Evolutionary conservation across 2,329 filamentous ascomycete genomes (phyloP), one percentile per base, ranked within the genome.

Genomic region (Chaetomiaceae sp.): DNA sequence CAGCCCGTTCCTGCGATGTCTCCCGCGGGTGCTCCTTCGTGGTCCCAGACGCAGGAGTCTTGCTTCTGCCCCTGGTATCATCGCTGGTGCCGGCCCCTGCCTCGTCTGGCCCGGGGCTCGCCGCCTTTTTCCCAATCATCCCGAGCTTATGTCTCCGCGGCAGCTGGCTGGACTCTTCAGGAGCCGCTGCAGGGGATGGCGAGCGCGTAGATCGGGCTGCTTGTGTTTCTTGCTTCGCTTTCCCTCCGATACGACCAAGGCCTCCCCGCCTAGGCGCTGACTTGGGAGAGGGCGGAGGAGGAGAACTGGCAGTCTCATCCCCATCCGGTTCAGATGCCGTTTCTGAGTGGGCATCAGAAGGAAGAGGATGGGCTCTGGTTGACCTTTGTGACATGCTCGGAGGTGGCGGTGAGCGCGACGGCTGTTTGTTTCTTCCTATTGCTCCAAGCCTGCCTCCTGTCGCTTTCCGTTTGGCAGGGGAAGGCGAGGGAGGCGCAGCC

Each of bases 1-100:
- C 74, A 3, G 78, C 77, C 23, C 72, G 66, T 47, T 78, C 74
- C 57, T 71, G 67, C 3, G 74, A 74, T 0, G 71, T 75, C 56
- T 76, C 75, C 52, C 72, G 70, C 25, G 65, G 61, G 20, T 38
- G 40, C 27, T 57, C 45, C 23, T 55, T 53, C 22, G 47, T 67
- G 63, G 14, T 25, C 17, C 37, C 46, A 3, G 54, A 11, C 4
- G 40, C 47, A 4, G 53, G 53, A 2, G 49, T 57, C 62, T 57
- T 69, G 65, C 17, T 60, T 42, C 37, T 66, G 53, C 27, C 64
- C 60, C 25, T 65, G 3, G 40, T 59, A 33, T 57, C 52, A 9
- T 61, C 58, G 33, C 49, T 56, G 6, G 15, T 31, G 31, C 40
- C 33, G 3, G 43, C 25, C 9, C 47, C 27, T 2, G 47, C 43